A percentile compares a stretch with the other conserved stretches of the same genome.
Evolutionary conservation across 306 rosid genomes (phyloP).

Genomic region (Luffa aegyptiaca): DNA sequence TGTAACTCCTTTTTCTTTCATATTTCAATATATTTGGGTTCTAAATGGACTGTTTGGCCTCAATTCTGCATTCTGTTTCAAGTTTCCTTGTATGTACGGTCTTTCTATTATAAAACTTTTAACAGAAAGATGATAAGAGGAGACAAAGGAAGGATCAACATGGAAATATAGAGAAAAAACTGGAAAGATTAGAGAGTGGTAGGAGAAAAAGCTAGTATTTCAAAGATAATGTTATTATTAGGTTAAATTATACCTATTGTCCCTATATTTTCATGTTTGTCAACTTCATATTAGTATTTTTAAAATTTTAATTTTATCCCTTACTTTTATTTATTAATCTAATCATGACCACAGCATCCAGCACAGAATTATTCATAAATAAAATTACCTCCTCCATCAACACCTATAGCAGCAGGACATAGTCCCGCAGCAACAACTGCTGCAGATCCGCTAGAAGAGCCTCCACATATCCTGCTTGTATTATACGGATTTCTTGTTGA

Average conservation of each 20-base stretch:
- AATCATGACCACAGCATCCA: neutral
- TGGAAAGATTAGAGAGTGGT: neutral
- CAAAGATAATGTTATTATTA: neutral
- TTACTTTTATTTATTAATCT: neutral
- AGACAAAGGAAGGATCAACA: neutral
- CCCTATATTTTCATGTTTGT: neutral
- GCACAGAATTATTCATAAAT: neutral
- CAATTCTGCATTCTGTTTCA: neutral
- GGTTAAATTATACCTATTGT: neutral
- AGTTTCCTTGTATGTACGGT: neutral
- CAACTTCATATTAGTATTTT: neutral
- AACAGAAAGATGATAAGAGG: neutral
- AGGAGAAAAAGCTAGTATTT: neutral
- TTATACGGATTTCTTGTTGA: conserved; percentile 74
- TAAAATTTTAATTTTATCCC: neutral
- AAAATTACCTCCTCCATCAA: conserved; percentile 89
- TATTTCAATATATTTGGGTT: no score
- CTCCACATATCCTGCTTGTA: conserved; percentile 56
- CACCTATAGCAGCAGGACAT: conserved; percentile 91
- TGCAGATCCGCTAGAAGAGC: conserved; percentile 96
- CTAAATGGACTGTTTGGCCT: neutral
- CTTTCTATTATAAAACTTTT: neutral
- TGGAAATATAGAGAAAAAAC: neutral
- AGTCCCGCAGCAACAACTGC: conserved; percentile 83
- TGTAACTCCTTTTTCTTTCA: no score